Evolutionary conservation across 331 rosid genomes (phyloP), one percentile per base, ranked within the genome.

Genomic region (Malus hybrid): DNA sequence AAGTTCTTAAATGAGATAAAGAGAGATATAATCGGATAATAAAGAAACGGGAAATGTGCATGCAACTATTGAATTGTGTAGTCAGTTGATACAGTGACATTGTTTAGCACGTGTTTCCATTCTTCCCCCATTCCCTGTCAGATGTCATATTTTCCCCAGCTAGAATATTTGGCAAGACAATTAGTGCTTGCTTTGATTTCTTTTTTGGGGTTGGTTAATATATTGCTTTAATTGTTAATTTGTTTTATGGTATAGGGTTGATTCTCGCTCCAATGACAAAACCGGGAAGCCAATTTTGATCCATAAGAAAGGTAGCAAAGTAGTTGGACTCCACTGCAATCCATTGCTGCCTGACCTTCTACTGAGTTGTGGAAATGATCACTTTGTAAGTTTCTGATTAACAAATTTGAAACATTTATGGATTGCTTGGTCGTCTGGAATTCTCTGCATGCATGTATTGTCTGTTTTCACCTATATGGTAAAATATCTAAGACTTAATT

Each of bases 311-410:
- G 95, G 96, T 69, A 88, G 77, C 80, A 94, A 90, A 87, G 96
- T 94, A 71, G 89, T 84, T 53, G 97, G 99, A 71, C 88, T 94
- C 75, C 97, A 94, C 82, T 92, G 75, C 24, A 24, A 24, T 24
- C 24, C 24, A 24, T 24, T 87, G 74, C 96, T 85, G 63, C 99
- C 99, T 5, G 99, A 94, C 77, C 93, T 94, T 67, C 87, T 94
- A 58, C 82, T 94, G 84, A 90, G 92, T 80, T 90, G 96, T 68
- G 99, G 99, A 80, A 92, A 94, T 81, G 97, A 94, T 83, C 97
- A 94, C 86, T 92, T 82, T 10, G 99, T 94, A 88, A 88, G 99
- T 53, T 26, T n/a, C 64, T 73, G 22, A 56, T 72, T 52, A 2
- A 24, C 30, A 50, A 50, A 28, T 70, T 26, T 13, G 64, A 29